Percentiles rank a stretch among this genome's conserved stretches.
These are phyloP conservation scores for Tuber aestivum DNA, from an alignment of 495 filamentous ascomycete genomes.

Conservation along the genomic window DNA sequence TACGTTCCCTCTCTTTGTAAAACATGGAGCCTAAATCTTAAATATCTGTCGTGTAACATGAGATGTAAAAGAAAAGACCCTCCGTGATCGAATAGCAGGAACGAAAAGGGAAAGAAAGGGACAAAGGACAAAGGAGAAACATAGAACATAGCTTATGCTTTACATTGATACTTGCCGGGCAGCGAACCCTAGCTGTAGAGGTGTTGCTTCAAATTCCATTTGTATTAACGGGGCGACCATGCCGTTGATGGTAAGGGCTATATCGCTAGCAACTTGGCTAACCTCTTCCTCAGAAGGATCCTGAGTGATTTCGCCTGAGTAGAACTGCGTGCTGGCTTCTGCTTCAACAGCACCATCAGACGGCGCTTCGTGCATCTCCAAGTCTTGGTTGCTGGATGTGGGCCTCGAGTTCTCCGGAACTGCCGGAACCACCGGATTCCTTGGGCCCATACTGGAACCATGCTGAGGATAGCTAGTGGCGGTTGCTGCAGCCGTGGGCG, in stretches of 20 bases:
- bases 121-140: neutral
- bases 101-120: neutral
- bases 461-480: neutral
- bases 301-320: neutral
- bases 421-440: neutral
- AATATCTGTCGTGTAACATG: neutral
- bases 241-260: neutral
- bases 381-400: neutral
- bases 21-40: neutral
- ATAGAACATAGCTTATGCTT: neutral
- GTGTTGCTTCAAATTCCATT: neutral
- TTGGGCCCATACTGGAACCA: neutral
- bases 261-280: neutral
- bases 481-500: neutral
- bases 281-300: neutral
- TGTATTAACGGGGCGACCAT: neutral
- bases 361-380: neutral
- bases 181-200: neutral
- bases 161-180: neutral
- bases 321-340: neutral
- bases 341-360: neutral
- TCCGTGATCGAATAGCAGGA: neutral
- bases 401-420: neutral
- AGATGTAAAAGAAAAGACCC: neutral
- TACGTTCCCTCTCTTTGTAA: neutral